Conservation (phyloP, 202 grass and related monocot genomes). For the Zoysia matrella region DNA sequence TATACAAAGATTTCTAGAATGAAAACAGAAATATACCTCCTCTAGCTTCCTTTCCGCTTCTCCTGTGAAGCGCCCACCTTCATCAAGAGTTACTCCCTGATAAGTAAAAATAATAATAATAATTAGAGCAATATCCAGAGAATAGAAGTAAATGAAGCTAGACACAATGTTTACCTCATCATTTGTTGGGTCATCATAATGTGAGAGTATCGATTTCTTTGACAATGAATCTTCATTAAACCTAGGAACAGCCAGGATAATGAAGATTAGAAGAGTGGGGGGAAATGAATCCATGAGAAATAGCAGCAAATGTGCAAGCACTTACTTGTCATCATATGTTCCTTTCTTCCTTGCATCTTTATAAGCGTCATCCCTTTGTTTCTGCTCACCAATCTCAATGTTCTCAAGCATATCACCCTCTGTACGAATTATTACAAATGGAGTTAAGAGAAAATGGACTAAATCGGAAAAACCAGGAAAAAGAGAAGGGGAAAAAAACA, state of each 20-base stretch:
- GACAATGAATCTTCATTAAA: constrained; percentile 70
- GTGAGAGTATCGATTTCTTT: constrained; percentile 77
- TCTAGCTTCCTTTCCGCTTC: constrained; percentile 85
- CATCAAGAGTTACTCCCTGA: constrained; percentile 87
- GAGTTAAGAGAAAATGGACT: constrained; percentile 44
- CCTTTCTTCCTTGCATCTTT: constrained; percentile 78
- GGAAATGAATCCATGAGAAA: constrained; percentile 12
- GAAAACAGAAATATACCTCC: constrained; percentile 58
- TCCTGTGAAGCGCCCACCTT: constrained; percentile 74
- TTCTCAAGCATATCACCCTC: constrained; percentile 92
- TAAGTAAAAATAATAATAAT: constrained; percentile 31
- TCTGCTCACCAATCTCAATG: constrained; percentile 95
- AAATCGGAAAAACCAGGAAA: constrained; percentile 13
- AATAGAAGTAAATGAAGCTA: constrained; percentile 36
- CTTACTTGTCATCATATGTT: constrained; percentile 86
- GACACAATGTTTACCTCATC: constrained; percentile 66
- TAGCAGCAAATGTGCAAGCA: background rate
- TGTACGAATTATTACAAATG: constrained; percentile 41
- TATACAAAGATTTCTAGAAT: background rate
- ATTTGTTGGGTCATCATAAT: constrained; percentile 78
- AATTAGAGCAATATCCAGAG: constrained; percentile 34
- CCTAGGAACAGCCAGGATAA: constrained; percentile 47
- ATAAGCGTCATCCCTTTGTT: constrained; percentile 76
- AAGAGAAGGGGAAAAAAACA: background rate
- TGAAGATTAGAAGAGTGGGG: background rate